These are phyloP conservation scores for Macrophomina phaseolina DNA, from an alignment of 2,329 filamentous ascomycete species.

Conservation along the genomic window DNA sequence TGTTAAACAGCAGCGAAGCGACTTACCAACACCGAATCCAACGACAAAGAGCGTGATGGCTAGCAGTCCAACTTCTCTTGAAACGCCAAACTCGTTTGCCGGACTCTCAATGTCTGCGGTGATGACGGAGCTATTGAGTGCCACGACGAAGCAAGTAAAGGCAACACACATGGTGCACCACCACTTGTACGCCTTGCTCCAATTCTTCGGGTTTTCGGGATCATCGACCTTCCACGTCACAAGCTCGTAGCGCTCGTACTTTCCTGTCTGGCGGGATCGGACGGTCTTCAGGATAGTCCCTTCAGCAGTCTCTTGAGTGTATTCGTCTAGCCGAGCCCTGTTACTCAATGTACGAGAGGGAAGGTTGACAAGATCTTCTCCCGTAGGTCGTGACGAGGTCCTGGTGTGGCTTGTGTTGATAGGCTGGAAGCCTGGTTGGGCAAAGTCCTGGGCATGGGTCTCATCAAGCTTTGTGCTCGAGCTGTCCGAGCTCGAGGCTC, in stretches of 20 bases:
- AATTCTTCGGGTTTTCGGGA: constrained; percentile 83
- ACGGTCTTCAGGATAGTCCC: constrained; percentile 66
- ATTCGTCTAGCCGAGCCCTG: constrained; percentile 65
- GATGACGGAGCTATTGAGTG: constrained; percentile 70
- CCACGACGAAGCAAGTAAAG: constrained; percentile 54
- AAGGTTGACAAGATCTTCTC: constrained; percentile 60
- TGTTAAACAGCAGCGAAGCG: not conserved
- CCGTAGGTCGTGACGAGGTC: constrained; percentile 27
- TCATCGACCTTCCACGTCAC: constrained; percentile 76
- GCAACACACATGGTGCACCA: constrained; percentile 82
- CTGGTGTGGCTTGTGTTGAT: constrained; percentile 15
- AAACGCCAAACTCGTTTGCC: constrained; percentile 67
- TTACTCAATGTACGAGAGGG: constrained; percentile 69
- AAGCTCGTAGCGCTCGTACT: constrained; percentile 61
- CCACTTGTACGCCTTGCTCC: constrained; percentile 80
- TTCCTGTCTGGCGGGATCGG: constrained; percentile 60
- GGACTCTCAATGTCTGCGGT: constrained; percentile 76
- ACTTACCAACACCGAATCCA: constrained; percentile 75
- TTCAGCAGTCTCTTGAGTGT: constrained; percentile 63
- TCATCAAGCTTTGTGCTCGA: constrained; percentile 21
- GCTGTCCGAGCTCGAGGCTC: constrained; percentile 23
- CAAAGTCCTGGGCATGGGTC: constrained; percentile 22
- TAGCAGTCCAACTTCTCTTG: constrained; percentile 73
- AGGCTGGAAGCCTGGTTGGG: constrained; percentile 25
- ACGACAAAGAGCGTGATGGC: constrained; percentile 79